These are phyloP conservation scores for Nitzschia sp. DNA, from an alignment of 108 stramenopile genomes.

Conservation along the genomic window DNA sequence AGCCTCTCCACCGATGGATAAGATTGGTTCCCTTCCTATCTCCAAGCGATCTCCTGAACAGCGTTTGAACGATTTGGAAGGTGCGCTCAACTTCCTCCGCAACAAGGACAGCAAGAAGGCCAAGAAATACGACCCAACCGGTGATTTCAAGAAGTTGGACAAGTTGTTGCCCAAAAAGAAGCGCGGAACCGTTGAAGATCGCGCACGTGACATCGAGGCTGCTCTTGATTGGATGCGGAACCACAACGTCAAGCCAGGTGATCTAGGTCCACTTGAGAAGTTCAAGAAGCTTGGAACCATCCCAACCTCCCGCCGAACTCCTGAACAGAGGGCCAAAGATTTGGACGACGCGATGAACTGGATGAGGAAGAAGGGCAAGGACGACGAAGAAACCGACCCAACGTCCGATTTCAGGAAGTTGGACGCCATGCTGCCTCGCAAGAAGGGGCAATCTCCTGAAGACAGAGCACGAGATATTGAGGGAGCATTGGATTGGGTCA, in stretches of 20 bases:
- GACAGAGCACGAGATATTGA: slow-evolving; percentile 30
- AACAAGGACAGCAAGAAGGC: slow-evolving; percentile 17
- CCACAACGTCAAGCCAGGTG: slow-evolving; percentile 10
- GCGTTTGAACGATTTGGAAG: slow-evolving; percentile 12
- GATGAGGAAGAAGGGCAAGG: slow-evolving; percentile 15
- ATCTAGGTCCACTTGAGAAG: slow-evolving; percentile 3
- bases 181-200: slow-evolving; percentile 21
- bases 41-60: slow-evolving; percentile 16
- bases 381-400: slow-evolving; percentile 8
- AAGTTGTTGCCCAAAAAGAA: slow-evolving; percentile 26
- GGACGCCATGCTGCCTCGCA: slow-evolving; percentile 17
- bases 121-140: slow-evolving; percentile 33
- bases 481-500: slow-evolving; percentile 27
- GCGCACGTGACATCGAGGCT: slow-evolving; percentile 33
- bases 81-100: slow-evolving; percentile 16
- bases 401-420: slow-evolving; percentile 25
- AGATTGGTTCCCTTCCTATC: neutral
- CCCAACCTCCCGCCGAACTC: slow-evolving; percentile 16
- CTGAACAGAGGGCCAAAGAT: slow-evolving; percentile 20
- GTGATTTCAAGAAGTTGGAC: slow-evolving; percentile 25
- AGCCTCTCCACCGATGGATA: neutral
- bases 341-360: slow-evolving; percentile 20
- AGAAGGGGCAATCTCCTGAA: slow-evolving; percentile 24
- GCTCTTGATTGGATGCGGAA: slow-evolving; percentile 39
- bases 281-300: slow-evolving; percentile 18